Evolutionary conservation across 345 rosid genomes (phyloP).

Genomic region (Barbarea vulgaris): DNA sequence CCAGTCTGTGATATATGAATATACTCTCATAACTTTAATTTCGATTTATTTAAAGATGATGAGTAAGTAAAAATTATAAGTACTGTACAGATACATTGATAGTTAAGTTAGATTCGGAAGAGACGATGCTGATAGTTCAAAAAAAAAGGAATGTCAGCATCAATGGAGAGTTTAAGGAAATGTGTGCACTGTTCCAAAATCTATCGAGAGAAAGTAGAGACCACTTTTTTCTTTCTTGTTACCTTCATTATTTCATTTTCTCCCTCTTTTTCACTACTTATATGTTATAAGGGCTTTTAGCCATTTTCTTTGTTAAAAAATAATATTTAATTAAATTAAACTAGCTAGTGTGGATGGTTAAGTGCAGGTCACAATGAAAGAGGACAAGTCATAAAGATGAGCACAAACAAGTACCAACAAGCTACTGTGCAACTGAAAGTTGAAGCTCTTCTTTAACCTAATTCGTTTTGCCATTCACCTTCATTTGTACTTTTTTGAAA

Average conservation of each 20-base stretch:
- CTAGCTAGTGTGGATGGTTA: slow-evolving; percentile 10
- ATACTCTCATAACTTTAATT: too few relatives aligned
- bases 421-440: slow-evolving; percentile 35
- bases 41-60: too few relatives aligned
- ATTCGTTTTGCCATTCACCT: slow-evolving; percentile 33
- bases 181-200: slow-evolving; percentile 12
- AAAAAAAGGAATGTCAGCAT: slow-evolving; percentile 6
- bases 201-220: slow-evolving; percentile 40
- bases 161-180: slow-evolving; percentile 27
- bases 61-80: too few relatives aligned
- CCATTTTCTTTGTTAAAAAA: not conserved
- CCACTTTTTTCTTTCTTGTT: slow-evolving; percentile 35
- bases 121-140: slow-evolving; percentile 35
- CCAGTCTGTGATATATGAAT: too few relatives aligned
- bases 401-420: slow-evolving; percentile 41
- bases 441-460: slow-evolving; percentile 36
- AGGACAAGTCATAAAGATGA: slow-evolving; percentile 38
- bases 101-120: slow-evolving; percentile 4
- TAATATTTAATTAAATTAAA: not conserved
- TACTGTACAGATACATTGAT: too few relatives aligned
- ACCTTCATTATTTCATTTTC: slow-evolving; percentile 33
- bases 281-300: not conserved
- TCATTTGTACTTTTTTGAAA: slow-evolving; percentile 7
- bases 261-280: slow-evolving; percentile 15
- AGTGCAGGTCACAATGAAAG: slow-evolving; percentile 1